A percentile compares a stretch with the other conserved stretches of the same genome.
These are phyloP conservation scores for Amaranthus tricolor DNA, from an alignment of 179 eudicot genomes.

Conservation along the genomic window DNA sequence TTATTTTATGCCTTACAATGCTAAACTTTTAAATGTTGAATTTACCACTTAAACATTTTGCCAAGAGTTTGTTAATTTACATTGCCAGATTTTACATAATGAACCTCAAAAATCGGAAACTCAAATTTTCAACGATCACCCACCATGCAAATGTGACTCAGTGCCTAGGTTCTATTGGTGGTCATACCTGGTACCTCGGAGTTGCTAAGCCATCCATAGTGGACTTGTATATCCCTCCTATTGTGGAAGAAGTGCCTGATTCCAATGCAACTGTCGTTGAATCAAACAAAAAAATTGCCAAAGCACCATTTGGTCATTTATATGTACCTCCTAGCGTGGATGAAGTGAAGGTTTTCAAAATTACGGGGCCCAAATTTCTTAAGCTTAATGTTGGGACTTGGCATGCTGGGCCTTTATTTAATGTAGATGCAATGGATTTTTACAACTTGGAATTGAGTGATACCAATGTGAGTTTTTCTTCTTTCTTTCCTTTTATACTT, in stretches of 20 bases:
- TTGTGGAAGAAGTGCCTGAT: conserved; percentile 12
- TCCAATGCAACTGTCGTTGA: conserved; percentile 36
- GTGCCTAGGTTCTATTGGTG: conserved; percentile 89
- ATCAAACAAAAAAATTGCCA: conserved; percentile 30
- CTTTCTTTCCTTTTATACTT: conserved; percentile 1
- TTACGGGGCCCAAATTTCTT: conserved; percentile 71
- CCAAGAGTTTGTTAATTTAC: neutral
- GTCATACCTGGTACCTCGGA: conserved; percentile 83
- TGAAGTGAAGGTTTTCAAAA: conserved; percentile 62
- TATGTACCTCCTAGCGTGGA: conserved; percentile 71
- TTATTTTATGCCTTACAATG: neutral
- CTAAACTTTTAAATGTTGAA: neutral
- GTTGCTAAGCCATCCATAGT: conserved; percentile 79
- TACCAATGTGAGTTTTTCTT: conserved; percentile 64
- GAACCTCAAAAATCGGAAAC: conserved; percentile 59
- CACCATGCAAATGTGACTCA: conserved; percentile 95
- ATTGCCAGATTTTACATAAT: conserved; percentile 77
- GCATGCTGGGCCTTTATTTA: conserved; percentile 94
- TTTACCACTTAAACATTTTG: neutral
- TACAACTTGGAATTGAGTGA: conserved; percentile 86
- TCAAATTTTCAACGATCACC: conserved; percentile 69
- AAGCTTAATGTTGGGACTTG: conserved; percentile 85
- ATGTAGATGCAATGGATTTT: conserved; percentile 61
- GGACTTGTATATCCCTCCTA: conserved; percentile 24
- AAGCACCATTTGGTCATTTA: conserved; percentile 67